Conservation (phyloP, 1,284 basidiomycete genomes). For the Coniferiporia sulphurascens region DNA sequence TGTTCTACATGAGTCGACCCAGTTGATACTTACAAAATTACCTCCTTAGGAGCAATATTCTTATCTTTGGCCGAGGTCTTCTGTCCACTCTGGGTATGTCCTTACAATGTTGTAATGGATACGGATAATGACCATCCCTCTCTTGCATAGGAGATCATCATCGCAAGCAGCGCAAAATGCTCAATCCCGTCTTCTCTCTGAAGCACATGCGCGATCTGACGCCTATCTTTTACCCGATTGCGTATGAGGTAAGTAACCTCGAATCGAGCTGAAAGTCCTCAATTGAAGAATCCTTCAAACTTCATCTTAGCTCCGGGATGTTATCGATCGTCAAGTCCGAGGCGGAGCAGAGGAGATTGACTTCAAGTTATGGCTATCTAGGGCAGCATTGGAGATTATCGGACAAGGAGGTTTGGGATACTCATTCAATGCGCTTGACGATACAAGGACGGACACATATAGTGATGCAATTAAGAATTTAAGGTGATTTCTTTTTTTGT, state of each 20-base stretch:
- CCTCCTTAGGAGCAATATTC: slow-evolving; percentile 1
- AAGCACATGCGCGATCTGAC: slow-evolving; percentile 26
- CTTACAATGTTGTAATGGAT: not conserved
- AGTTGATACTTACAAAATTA: not conserved
- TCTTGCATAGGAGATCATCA: slow-evolving; percentile 24
- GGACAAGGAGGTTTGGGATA: slow-evolving; percentile 35
- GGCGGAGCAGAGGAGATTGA: slow-evolving; percentile 31
- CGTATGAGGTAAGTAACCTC: slow-evolving; percentile 25
- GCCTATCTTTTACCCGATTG: slow-evolving; percentile 27
- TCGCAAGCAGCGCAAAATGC: slow-evolving; percentile 26
- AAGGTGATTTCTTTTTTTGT: slow-evolving; percentile 24
- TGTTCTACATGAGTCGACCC: not conserved
- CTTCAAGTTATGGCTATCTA: slow-evolving; percentile 35
- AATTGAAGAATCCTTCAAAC: slow-evolving; percentile 27
- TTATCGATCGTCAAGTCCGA: slow-evolving; percentile 14
- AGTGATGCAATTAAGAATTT: slow-evolving; percentile 28
- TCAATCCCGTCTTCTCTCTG: slow-evolving; percentile 29
- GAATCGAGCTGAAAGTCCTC: slow-evolving; percentile 23
- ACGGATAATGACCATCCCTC: not conserved
- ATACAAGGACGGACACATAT: slow-evolving; percentile 27
- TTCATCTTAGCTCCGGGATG: slow-evolving; percentile 25
- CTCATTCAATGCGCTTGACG: slow-evolving; percentile 34
- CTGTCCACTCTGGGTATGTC: slow-evolving; percentile 20
- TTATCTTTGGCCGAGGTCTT: slow-evolving; percentile 20
- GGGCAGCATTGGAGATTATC: slow-evolving; percentile 33